Evolutionary conservation across 768 basidiomycete genomes (phyloP), one percentile per base, ranked within the genome.

Genomic region (Russula griseocarnosa): DNA sequence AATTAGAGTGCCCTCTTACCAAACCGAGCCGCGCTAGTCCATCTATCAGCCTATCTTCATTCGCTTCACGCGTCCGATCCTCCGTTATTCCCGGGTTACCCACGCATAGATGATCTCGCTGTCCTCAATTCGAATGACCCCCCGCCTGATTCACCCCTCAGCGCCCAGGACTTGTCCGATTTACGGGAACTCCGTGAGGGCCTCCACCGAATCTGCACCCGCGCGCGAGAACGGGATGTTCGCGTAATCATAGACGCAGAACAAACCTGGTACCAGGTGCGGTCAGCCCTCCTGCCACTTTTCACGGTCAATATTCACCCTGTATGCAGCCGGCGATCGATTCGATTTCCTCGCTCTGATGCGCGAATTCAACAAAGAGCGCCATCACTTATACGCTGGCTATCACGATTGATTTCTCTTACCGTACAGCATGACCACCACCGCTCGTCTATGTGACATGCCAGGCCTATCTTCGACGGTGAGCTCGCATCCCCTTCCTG

Each of bases 401-500:
- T 16, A 16, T 22, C 57, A 40, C 34, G 32, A 22, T 8, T 13
- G 14, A 57, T 47, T 44, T 36, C 32, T 55, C 55, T 42, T 10
- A 7, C 42, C 8, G 24, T 16, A 20, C 40, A 24, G 24, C 49
- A 32, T 44, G 20, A 3, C 10, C 64, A 24, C 44, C 62, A 60
- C 91, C 92, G 0, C 76, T 93, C 5, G 75, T 94, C 1, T 94
- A 94, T 73, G 86, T 83, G 2, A 97, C 94, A 0, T 93, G 86
- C 75, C 94, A 98, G 72, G 88, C 92, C 0, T 97, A 96, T 74
- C 82, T 97, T 26, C 83, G 83, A 49, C 80, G 92, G 86, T 87
- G 61, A 34, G 76, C 49, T 54, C 32, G 13, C 13, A 47, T 13
- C 36, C 20, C 30, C 36, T 36, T 38, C 30, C 51, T 13, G 26